Conservation (phyloP, 2,329 filamentous ascomycete species). For the Paecilomyces variotii region DNA sequence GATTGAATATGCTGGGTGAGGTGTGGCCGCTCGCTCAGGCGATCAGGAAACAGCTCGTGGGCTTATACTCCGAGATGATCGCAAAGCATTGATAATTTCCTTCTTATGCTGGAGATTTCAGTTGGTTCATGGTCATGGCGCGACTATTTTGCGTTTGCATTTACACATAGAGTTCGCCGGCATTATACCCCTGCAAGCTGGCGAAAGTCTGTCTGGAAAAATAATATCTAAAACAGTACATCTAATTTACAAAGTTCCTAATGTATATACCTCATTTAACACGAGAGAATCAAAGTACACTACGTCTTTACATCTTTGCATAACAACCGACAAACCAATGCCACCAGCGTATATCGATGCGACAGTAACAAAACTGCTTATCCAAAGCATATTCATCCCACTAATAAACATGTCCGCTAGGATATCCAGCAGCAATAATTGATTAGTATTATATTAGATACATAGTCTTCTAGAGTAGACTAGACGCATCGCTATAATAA, state of each 20-base stretch:
- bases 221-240: neutral
- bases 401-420: neutral
- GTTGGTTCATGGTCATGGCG: neutral
- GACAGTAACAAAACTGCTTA: neutral
- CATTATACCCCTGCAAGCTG: neutral
- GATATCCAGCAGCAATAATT: neutral
- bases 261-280: too few species aligned
- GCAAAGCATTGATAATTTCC: neutral
- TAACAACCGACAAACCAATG: neutral
- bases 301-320: too few species aligned
- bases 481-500: neutral
- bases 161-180: neutral
- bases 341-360: neutral
- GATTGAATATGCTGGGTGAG: conserved; percentile 3
- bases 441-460: too few species aligned
- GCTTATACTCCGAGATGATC: neutral
- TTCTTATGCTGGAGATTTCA: neutral
- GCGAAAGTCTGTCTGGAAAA: neutral
- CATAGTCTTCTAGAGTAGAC: too few species aligned
- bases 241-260: too few species aligned
- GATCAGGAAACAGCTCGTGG: neutral
- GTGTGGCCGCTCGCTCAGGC: conserved; percentile 6
- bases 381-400: neutral
- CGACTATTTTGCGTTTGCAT: neutral
- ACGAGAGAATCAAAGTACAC: too few species aligned